Evolutionary conservation across 2,329 filamentous ascomycete genomes (phyloP), one percentile per base, ranked within the genome.

Genomic region (Colletotrichum australisinense): DNA sequence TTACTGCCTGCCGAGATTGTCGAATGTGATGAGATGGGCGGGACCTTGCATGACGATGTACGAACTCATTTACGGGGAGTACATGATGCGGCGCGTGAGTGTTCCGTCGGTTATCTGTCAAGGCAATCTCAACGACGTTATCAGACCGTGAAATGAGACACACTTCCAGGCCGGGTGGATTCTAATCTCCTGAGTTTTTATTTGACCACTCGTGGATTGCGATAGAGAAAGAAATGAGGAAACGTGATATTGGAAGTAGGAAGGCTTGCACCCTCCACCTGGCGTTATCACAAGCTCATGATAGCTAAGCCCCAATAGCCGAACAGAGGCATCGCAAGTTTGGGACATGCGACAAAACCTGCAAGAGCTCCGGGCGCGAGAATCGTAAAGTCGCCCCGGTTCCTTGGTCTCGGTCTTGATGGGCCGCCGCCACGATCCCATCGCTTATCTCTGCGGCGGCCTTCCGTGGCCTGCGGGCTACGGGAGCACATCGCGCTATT

Each of bases 1-100:
- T 3, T 19, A 42, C 16, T 42, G 38, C 28, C 35, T 22, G n/a
- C 53, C 53, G 71, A 73, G 71, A 73, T 58, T 73, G 57, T 73
- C 67, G 65, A 53, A 32, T 73, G 71, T 60, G 71, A 73, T 62
- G 22, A 66, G 60, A 70, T 64, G 14, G 26, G 22, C 53, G 22
- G 53, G 53, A 28, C 22, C 22, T 24, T 24, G 22, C 26, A 56
- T 26, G 57, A 26, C 32, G 16, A 42, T 14, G 35, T 16, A 7
- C 38, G 38, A 12, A 35, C 42, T 49, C 42, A 49, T 49, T 49
- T 49, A 49, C 38, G 38, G 38, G 16, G 42, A 49, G 42, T 19
- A 19, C 38, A 42, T 42, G 30, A 11, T 11, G 30, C 30, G 42
- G 19, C 19, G 42, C 4, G 42, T 8, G 19, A 3, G 38, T 7